Base-by-base conservation (phyloP, 2,329 filamentous ascomycete genomes). In the Diplodia mutila region DNA sequence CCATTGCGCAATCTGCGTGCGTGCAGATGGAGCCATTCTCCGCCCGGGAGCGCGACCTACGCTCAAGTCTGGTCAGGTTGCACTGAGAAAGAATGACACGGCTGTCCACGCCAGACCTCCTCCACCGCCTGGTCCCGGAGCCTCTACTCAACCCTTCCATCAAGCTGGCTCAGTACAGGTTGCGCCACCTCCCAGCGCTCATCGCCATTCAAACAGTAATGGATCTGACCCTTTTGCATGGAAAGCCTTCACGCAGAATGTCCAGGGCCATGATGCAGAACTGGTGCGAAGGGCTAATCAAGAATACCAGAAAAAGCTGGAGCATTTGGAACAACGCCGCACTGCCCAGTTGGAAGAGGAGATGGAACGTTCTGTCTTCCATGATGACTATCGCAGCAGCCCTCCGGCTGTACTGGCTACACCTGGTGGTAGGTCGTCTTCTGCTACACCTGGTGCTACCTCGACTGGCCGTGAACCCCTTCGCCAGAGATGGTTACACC, bases 1-100 rank as follows among this genome's bases (percentile, higher is more conserved):
- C 29, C 66, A 25, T n/a, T 67, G 66, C 65, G 53, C 21, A 18
- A 18, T 51, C 14, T 67, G 65, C 42, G 39, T 66, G 8, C 21
- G 39, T 7, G 23, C 5, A 1, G 11, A 16, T 6, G 42, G 53
- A 12, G 46, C 59, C 2, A 18, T 51, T 25, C 59, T 63, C 16
- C 59, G 46, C 9, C 42, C 59, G 14, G 59, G 59, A 32, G 46
- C 59, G 18, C 37, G 29, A 25, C 59, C 59, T 23, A 23, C 25
- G n/a, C 23, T n/a, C 11, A 14, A 21, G 1, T 8, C n/a, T 37
- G 42, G 42, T 6, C 48, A 64, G 12, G 12, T 37, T n/a, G 18
- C 51, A 2, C 18, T 46, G 42, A 46, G 42, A 8, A 46, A 21
- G 18, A 18, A 37, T 5, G 21, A 29, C 12, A n/a, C 23, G 7